Conservation (phyloP, 2,329 filamentous ascomycete genomes). For the Fusarium tupiense region DNA sequence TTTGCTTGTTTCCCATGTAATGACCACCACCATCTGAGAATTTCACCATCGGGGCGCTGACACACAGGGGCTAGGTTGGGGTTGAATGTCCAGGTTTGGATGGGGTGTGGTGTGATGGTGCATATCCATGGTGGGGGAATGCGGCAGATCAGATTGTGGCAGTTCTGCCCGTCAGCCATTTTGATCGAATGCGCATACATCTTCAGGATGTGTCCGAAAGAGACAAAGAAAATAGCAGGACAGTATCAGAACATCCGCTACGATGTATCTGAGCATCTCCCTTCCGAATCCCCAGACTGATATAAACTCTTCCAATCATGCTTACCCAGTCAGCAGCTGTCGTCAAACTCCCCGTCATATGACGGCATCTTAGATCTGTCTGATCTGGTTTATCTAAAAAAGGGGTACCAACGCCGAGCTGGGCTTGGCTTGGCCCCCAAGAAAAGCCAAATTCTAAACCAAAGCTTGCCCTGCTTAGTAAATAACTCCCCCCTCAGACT, state of each 20-base stretch:
- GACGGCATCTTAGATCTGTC: slow-evolving; percentile 37
- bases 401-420: slow-evolving; percentile 18
- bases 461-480: neutral
- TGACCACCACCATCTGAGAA: slow-evolving; percentile 30
- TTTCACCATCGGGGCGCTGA: slow-evolving; percentile 28
- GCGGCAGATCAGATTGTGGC: slow-evolving; percentile 32
- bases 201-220: neutral
- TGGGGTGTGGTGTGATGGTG: slow-evolving; percentile 2
- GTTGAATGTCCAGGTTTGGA: neutral
- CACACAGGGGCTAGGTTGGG: slow-evolving; percentile 10
- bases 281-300: neutral
- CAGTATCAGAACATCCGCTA: neutral
- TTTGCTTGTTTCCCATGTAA: slow-evolving; percentile 31
- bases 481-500: neutral
- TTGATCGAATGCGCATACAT: neutral
- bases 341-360: slow-evolving; percentile 36
- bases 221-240: neutral
- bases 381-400: slow-evolving; percentile 29
- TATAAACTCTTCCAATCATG: neutral
- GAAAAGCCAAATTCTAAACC: slow-evolving; percentile 1
- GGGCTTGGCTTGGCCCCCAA: slow-evolving; percentile 7
- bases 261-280: neutral
- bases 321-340: neutral
- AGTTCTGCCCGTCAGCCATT: slow-evolving; percentile 19
- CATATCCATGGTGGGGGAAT: slow-evolving; percentile 26